A percentile compares a stretch with the other conserved stretches of the same genome.
phyloP scores from a whole-genome alignment of 306 rosid species.

The Vigna reflexopilosa region DNA sequence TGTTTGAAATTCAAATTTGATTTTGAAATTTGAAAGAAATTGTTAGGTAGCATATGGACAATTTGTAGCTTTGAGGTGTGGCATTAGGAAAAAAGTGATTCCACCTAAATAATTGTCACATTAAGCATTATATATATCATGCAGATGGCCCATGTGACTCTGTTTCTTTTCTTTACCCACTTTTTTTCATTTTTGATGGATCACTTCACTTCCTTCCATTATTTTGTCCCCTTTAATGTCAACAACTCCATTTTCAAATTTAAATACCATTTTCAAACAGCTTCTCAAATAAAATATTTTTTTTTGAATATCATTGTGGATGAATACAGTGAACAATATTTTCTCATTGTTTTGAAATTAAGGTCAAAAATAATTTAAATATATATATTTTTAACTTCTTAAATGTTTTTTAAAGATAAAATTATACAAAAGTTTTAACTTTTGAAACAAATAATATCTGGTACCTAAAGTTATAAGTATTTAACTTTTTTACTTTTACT shows the following conservation, averaged over 20 bases:
- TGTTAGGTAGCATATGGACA: slow-evolving; percentile 31
- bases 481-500: too few species aligned
- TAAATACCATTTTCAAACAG: not conserved
- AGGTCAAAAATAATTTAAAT: too few species aligned
- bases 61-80: slow-evolving; percentile 32
- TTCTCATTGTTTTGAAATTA: too few species aligned
- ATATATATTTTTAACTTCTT: too few species aligned
- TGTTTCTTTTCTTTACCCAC: slow-evolving; percentile 10
- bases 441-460: too few species aligned
- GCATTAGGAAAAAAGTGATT: not conserved
- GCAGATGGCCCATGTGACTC: slow-evolving; percentile 12
- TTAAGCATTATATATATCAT: not conserved
- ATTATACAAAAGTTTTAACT: too few species aligned
- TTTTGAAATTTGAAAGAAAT: not conserved
- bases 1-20: not conserved
- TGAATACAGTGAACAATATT: too few species aligned
- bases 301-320: not conserved
- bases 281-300: not conserved
- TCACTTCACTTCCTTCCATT: not conserved
- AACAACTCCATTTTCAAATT: slow-evolving; percentile 6
- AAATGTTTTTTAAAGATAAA: too few species aligned
- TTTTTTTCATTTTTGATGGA: not conserved
- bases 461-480: too few species aligned
- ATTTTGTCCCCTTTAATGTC: slow-evolving; percentile 31
- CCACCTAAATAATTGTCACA: not conserved